Evolutionary conservation across 2,329 filamentous ascomycete species (phyloP).

Genomic region (Coniochaeta sp.): DNA sequence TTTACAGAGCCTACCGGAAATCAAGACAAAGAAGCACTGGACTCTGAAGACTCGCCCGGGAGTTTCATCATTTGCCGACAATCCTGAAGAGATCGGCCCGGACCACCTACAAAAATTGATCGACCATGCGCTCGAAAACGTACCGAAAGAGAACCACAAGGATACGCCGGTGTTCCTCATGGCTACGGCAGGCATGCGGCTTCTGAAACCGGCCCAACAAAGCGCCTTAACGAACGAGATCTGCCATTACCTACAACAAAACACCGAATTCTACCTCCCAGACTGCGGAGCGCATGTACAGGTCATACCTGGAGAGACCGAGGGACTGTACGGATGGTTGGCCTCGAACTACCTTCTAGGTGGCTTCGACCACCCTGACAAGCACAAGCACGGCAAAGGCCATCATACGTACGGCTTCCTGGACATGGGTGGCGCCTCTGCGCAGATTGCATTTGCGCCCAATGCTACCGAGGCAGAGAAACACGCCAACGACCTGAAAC

Average conservation of each 20-base stretch:
- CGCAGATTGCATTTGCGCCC: constrained; percentile 95
- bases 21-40: constrained; percentile 80
- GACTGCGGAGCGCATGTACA: constrained; percentile 87
- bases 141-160: constrained; percentile 68
- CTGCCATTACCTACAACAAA: constrained; percentile 71
- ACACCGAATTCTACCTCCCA: constrained; percentile 78
- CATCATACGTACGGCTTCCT: constrained; percentile 96
- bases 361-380: constrained; percentile 71
- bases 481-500: constrained; percentile 81
- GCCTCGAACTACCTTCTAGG: constrained; percentile 93
- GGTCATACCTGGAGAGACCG: constrained; percentile 91
- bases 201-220: constrained; percentile 70
- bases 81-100: constrained; percentile 66
- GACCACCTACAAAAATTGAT: constrained; percentile 77
- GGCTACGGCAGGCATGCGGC: constrained; percentile 89
- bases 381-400: constrained; percentile 73
- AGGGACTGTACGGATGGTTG: constrained; percentile 95
- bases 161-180: constrained; percentile 92
- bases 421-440: constrained; percentile 96
- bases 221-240: constrained; percentile 66
- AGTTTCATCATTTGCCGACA: constrained; percentile 81
- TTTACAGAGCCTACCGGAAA: constrained; percentile 63
- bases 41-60: constrained; percentile 92
- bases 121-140: constrained; percentile 70
- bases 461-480: constrained; percentile 85